These are phyloP conservation scores for Backusella luteola DNA, from an alignment of 192 early-diverging fungal species.

Conservation along the genomic window DNA sequence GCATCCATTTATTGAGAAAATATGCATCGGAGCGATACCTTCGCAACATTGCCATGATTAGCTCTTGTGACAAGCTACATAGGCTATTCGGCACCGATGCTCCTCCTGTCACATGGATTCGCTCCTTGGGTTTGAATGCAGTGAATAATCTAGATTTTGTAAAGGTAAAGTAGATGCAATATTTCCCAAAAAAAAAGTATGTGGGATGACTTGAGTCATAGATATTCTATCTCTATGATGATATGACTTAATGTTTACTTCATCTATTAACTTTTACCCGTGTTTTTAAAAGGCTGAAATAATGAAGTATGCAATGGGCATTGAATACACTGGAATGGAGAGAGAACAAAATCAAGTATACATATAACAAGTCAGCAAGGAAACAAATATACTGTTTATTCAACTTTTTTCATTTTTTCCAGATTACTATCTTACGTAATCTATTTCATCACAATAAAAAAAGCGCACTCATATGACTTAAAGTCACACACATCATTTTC, in stretches of 20 bases:
- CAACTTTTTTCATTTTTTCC: too few relatives aligned
- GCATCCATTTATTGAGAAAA: conserved; percentile 66
- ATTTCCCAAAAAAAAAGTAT: too few relatives aligned
- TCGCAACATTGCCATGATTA: conserved; percentile 82
- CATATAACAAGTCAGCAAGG: neutral
- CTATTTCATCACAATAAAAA: too few relatives aligned
- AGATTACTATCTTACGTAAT: too few relatives aligned
- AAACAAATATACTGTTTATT: too few relatives aligned
- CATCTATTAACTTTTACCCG: neutral
- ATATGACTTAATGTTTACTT: neutral
- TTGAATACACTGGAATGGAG: conserved; percentile 30
- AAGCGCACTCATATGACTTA: too few relatives aligned
- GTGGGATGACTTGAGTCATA: too few relatives aligned
- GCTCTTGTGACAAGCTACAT: conserved; percentile 78
- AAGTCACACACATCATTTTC: too few relatives aligned
- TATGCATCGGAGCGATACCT: conserved; percentile 85
- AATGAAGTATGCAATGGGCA: conserved; percentile 57
- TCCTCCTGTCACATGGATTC: conserved; percentile 58
- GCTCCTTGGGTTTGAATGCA: conserved; percentile 71
- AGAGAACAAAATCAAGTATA: neutral
- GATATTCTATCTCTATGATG: neutral
- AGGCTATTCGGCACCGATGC: conserved; percentile 71
- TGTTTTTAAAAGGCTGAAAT: conserved; percentile 40
- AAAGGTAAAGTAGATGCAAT: conserved; percentile 49
- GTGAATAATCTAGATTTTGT: conserved; percentile 63